These are phyloP conservation scores for Pichia californica DNA, from an alignment of 805 yeast genomes.

Conservation along the genomic window DNA sequence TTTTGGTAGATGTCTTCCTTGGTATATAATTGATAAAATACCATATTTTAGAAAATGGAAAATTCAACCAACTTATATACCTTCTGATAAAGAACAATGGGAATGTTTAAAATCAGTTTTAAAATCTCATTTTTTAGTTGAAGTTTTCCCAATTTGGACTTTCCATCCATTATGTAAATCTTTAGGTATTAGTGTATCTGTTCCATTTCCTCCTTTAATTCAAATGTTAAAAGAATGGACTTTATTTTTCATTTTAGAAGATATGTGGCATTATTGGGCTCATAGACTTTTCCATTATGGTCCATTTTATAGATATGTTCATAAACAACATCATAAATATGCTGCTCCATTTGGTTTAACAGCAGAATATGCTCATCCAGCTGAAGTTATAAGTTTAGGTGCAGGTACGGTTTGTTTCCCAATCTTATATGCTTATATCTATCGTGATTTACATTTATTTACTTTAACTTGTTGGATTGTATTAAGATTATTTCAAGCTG, in stretches of 20 bases:
- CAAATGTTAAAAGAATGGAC: conserved; percentile 40
- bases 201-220: conserved; percentile 45
- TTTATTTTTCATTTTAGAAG: conserved; percentile 48
- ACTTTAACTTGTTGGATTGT: conserved; percentile 48
- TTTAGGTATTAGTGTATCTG: conserved; percentile 42
- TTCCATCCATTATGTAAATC: conserved; percentile 50
- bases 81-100: conserved; percentile 53
- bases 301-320: conserved; percentile 49
- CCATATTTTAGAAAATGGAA: conserved; percentile 48
- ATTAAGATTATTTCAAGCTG: conserved; percentile 50
- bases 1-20: conserved; percentile 54
- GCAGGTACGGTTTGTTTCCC: conserved; percentile 59
- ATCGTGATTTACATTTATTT: conserved; percentile 44
- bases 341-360: conserved; percentile 59
- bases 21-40: conserved; percentile 48
- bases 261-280: conserved; percentile 56
- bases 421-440: conserved; percentile 43
- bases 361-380: conserved; percentile 58
- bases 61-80: conserved; percentile 47
- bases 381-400: conserved; percentile 51
- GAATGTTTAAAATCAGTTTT: conserved; percentile 54
- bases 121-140: conserved; percentile 50
- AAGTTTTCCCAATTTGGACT: conserved; percentile 57
- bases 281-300: conserved; percentile 53
- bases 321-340: conserved; percentile 54